Percentiles rank a stretch among this genome's conserved stretches.
Conservation (phyloP, 176 grass and related monocot genomes). For the Oryza rufipogon region DNA sequence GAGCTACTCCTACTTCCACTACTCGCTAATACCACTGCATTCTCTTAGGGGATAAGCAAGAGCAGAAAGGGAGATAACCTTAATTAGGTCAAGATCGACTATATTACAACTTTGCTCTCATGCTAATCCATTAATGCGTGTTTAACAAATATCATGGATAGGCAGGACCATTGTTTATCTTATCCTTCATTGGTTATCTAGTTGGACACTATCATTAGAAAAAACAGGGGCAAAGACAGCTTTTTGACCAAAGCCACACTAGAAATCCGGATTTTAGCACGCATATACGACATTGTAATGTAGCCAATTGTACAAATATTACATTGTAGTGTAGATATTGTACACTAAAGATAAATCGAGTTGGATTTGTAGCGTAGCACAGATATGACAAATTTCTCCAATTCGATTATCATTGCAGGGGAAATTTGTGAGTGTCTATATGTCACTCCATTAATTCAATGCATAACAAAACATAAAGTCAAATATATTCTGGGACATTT, state of each 20-base stretch:
- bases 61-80: constrained; percentile 25
- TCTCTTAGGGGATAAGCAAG: constrained; percentile 57
- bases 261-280: neutral
- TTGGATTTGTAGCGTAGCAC: no score
- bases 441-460: neutral
- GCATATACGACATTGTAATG: neutral
- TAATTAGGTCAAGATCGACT: constrained; percentile 30
- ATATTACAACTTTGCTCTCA: constrained; percentile 32
- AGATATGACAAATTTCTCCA: no score
- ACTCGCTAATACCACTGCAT: neutral
- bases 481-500: neutral
- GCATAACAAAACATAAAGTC: neutral
- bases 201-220: constrained; percentile 30
- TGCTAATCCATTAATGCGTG: constrained; percentile 21
- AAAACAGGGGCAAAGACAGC: neutral
- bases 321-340: no score
- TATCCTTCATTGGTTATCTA: constrained; percentile 44
- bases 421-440: neutral
- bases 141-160: constrained; percentile 24
- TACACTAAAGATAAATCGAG: no score
- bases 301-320: no score
- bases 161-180: constrained; percentile 43
- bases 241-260: constrained; percentile 31
- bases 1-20: neutral
- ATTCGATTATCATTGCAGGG: neutral